Percentiles rank a stretch among this genome's conserved stretches.
These are phyloP conservation scores for Capillidium rhysosporum DNA, from an alignment of 371 early-diverging fungal species.

Conservation along the genomic window DNA sequence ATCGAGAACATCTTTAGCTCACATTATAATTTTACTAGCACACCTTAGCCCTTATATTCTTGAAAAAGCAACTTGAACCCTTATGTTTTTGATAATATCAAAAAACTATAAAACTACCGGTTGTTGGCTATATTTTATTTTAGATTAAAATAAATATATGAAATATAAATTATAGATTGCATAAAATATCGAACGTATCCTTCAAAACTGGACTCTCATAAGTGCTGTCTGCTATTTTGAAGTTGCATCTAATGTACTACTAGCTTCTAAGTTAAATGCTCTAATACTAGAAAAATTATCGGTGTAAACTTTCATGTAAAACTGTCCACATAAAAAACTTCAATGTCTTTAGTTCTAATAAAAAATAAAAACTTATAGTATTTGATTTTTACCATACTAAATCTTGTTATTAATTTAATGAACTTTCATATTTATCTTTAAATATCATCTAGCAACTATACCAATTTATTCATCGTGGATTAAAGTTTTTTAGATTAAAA, in stretches of 20 bases:
- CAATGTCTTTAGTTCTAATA: not conserved
- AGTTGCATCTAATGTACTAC: not conserved
- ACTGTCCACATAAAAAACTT: not conserved
- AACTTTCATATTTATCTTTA: too few species aligned
- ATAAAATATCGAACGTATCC: not conserved
- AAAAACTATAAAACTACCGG: not conserved
- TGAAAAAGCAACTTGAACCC: not conserved
- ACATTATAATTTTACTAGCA: not conserved
- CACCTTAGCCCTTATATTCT: not conserved
- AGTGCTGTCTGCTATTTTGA: not conserved
- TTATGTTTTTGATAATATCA: not conserved
- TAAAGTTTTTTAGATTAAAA: too few species aligned
- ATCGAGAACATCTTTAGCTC: not conserved
- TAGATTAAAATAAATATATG: not conserved
- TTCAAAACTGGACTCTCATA: not conserved
- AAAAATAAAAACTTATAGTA: too few species aligned
- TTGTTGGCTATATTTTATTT: not conserved
- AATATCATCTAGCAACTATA: too few species aligned
- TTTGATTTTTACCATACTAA: too few species aligned
- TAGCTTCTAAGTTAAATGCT: not conserved
- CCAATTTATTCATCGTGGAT: too few species aligned
- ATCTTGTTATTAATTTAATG: too few species aligned
- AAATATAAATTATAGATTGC: not conserved
- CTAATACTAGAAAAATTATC: not conserved
- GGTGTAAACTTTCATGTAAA: not conserved